Percentiles rank a stretch among this genome's conserved stretches.
Conservation (phyloP, 768 basidiomycete species). For the Kwoniella sp. region DNA sequence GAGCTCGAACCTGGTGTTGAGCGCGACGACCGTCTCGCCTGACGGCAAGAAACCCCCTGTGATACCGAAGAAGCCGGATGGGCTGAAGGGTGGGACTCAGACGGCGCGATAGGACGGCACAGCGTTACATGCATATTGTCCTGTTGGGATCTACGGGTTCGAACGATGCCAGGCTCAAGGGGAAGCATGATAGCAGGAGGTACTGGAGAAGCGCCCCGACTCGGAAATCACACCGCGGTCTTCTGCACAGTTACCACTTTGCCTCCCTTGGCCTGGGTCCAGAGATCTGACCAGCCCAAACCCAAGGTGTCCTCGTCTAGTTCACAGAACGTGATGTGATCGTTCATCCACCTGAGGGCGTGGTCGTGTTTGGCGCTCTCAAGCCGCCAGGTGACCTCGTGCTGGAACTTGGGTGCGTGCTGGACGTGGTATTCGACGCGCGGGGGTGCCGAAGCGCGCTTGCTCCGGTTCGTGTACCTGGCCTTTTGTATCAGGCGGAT, state of each 20-base stretch:
- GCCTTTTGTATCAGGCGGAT: not conserved
- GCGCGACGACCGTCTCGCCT: not conserved
- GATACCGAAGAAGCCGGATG: conserved; percentile 20
- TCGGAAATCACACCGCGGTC: too few species aligned
- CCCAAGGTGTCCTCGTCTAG: not conserved
- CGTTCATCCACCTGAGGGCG: not conserved
- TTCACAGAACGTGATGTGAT: not conserved
- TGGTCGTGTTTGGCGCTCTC: not conserved
- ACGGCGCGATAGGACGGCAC: too few species aligned
- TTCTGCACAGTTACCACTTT: not conserved
- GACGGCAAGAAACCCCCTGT: conserved; percentile 8
- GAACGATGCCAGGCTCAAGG: too few species aligned
- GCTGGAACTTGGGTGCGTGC: not conserved
- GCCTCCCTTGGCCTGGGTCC: not conserved
- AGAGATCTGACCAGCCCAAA: not conserved
- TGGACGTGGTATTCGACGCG: not conserved
- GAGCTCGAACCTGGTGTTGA: not conserved
- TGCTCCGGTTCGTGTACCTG: not conserved
- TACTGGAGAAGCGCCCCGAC: too few species aligned
- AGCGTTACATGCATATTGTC: too few species aligned
- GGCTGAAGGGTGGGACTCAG: conserved; percentile 3
- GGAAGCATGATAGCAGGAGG: too few species aligned
- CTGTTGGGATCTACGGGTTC: too few species aligned
- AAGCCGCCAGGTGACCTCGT: too few species aligned
- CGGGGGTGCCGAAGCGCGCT: too few species aligned